Conservation (phyloP, 2,329 filamentous ascomycete species). For the Mycosphaerella sp. region DNA sequence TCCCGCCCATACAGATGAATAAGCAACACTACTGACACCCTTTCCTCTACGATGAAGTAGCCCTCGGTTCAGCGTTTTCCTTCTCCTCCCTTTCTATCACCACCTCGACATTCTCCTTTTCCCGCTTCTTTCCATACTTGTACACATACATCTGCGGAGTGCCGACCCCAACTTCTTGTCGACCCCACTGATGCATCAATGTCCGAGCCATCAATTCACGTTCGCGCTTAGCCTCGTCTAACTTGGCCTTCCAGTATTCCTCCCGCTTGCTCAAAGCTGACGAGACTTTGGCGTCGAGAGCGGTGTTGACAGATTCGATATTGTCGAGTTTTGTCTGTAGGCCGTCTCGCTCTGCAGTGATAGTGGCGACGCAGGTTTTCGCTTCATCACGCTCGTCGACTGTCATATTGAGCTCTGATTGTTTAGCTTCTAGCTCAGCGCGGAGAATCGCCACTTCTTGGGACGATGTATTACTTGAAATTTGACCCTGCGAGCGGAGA, state of each 20-base stretch:
- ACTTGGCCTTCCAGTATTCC: constrained; percentile 21
- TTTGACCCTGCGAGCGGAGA: constrained; percentile 15
- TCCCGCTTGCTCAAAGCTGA: constrained; percentile 24
- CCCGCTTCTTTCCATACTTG: constrained; percentile 21
- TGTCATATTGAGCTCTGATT: constrained; percentile 25
- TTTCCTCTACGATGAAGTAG: neutral
- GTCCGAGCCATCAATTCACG: constrained; percentile 39
- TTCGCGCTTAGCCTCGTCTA: constrained; percentile 28
- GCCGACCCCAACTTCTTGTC: constrained; percentile 38
- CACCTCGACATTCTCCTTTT: neutral
- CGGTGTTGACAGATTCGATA: constrained; percentile 22
- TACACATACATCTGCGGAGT: constrained; percentile 34
- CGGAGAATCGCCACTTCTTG: constrained; percentile 19
- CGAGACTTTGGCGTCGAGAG: constrained; percentile 23
- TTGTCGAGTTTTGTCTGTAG: constrained; percentile 13
- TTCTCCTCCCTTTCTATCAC: constrained; percentile 5
- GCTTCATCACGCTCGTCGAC: constrained; percentile 27
- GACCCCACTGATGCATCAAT: constrained; percentile 78
- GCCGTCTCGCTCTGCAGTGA: constrained; percentile 6
- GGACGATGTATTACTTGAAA: constrained; percentile 11
- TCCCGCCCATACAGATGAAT: too few relatives aligned
- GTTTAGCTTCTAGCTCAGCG: constrained; percentile 22
- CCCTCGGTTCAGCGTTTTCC: constrained; percentile 12
- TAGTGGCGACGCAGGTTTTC: constrained; percentile 18
- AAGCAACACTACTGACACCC: too few relatives aligned